These are phyloP conservation scores for Schizosaccharomyces versatilis DNA, from an alignment of 1,139 yeast species.

Conservation along the genomic window DNA sequence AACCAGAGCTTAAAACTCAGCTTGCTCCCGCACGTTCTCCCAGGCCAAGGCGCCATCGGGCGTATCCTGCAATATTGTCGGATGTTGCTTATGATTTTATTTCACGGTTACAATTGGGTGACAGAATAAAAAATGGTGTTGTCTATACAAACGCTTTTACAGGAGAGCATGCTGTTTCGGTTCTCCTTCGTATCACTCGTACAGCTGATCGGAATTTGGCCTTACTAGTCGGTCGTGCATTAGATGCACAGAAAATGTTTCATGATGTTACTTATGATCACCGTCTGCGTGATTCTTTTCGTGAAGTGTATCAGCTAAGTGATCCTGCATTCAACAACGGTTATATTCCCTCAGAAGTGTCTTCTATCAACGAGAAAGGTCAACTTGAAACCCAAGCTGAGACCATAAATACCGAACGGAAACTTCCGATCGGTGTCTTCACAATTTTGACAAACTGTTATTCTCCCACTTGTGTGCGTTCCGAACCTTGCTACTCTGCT, in stretches of 20 bases:
- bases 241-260: constrained; percentile 84
- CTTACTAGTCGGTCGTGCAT: constrained; percentile 62
- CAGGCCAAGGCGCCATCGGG: constrained; percentile 25
- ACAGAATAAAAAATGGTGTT: constrained; percentile 78
- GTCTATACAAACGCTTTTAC: constrained; percentile 87
- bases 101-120: constrained; percentile 47
- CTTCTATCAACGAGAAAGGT: constrained; percentile 8
- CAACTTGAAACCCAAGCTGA: constrained; percentile 5
- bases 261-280: constrained; percentile 94
- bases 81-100: constrained; percentile 63
- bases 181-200: constrained; percentile 59
- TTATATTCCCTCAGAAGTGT: constrained; percentile 13
- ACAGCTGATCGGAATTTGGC: constrained; percentile 87
- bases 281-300: constrained; percentile 63
- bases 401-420: constrained; percentile 4
- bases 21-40: too few species aligned
- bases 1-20: neutral
- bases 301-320: constrained; percentile 77
- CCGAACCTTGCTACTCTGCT: constrained; percentile 70
- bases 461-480: constrained; percentile 86
- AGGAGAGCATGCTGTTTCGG: constrained; percentile 83
- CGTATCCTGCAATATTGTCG: constrained; percentile 76
- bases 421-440: constrained; percentile 52
- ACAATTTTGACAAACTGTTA: constrained; percentile 83
- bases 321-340: constrained; percentile 11